Evolutionary conservation across 2,329 filamentous ascomycete species (phyloP).

Genomic region (Apiospora hydei): DNA sequence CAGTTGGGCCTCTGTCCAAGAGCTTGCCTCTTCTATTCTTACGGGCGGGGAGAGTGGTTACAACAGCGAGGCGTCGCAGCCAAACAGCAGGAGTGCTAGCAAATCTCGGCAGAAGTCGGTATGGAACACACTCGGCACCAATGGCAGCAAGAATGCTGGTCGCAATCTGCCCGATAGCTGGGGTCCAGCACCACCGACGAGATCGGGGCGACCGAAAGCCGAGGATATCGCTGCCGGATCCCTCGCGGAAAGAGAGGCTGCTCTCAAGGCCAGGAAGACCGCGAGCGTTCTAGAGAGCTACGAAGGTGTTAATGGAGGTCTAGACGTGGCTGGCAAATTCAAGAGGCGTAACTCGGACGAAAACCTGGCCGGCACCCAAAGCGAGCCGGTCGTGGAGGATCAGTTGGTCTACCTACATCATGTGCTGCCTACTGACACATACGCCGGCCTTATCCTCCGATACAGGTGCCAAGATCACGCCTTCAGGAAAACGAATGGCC

Average conservation of each 20-base stretch:
- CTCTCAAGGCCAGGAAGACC: conserved; percentile 62
- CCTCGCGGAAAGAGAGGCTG: conserved; percentile 59
- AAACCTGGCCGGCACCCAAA: conserved; percentile 42
- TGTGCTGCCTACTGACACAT: conserved; percentile 82
- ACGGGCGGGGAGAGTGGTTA: conserved; percentile 41
- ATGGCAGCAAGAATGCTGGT: conserved; percentile 34
- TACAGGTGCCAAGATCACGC: conserved; percentile 87
- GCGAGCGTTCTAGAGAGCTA: conserved; percentile 68
- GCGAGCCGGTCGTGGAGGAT: conserved; percentile 70
- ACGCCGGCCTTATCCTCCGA: conserved; percentile 88
- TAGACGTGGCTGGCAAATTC: conserved; percentile 62
- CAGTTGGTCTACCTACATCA: conserved; percentile 91
- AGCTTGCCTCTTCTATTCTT: conserved; percentile 57
- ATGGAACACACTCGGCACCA: conserved; percentile 38
- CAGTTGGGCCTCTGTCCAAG: conserved; percentile 63
- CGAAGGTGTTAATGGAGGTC: conserved; percentile 64
- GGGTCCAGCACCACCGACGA: conserved; percentile 58
- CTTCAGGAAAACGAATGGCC: conserved; percentile 85
- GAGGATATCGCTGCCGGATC: conserved; percentile 63
- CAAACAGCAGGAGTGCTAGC: conserved; percentile 40
- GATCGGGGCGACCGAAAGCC: conserved; percentile 45
- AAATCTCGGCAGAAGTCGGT: conserved; percentile 40
- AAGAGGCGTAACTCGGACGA: conserved; percentile 77
- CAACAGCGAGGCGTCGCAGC: conserved; percentile 43
- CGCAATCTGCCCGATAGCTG: conserved; percentile 47